Percentiles rank a stretch among this genome's conserved stretches.
These are phyloP conservation scores for Planoprotostelium fungivorum DNA, from an alignment of 78 protist genomes.

Conservation along the genomic window DNA sequence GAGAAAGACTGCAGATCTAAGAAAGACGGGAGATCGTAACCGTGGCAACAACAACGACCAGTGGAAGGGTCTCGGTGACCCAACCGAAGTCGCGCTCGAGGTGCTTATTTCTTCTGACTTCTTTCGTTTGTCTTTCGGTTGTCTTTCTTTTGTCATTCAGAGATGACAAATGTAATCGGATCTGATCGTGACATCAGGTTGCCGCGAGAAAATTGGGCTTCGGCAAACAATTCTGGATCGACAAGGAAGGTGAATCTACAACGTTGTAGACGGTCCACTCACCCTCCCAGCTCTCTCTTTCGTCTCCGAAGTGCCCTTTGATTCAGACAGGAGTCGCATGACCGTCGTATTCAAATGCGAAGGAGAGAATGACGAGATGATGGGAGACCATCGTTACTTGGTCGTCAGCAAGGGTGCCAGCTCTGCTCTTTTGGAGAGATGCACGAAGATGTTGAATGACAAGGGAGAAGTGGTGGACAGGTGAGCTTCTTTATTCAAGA, in stretches of 20 bases:
- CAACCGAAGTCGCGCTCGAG: conserved; percentile 10
- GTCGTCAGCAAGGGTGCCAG: neutral
- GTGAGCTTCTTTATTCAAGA: neutral
- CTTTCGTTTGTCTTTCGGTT: too few relatives aligned
- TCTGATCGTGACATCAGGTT: neutral
- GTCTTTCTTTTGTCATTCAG: too few relatives aligned
- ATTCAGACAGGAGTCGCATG: conserved; percentile 2
- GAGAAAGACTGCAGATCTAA: neutral
- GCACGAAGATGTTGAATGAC: neutral
- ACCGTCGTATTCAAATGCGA: neutral
- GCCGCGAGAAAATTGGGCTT: neutral
- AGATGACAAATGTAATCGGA: neutral
- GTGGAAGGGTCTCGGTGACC: conserved; percentile 5
- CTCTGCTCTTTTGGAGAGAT: neutral
- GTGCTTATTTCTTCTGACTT: too few relatives aligned
- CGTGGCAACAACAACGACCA: neutral
- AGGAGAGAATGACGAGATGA: neutral
- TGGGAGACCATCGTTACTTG: neutral
- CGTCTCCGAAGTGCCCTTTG: conserved; percentile 3
- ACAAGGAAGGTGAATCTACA: neutral
- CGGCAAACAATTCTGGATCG: neutral
- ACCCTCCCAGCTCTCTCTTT: neutral
- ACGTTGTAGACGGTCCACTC: too few relatives aligned
- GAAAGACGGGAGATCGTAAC: neutral
- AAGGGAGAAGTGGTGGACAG: neutral